Evolutionary conservation across 2,329 filamentous ascomycete species (phyloP), one percentile per base, ranked within the genome.

Genomic region (Alternaria gansuensis): DNA sequence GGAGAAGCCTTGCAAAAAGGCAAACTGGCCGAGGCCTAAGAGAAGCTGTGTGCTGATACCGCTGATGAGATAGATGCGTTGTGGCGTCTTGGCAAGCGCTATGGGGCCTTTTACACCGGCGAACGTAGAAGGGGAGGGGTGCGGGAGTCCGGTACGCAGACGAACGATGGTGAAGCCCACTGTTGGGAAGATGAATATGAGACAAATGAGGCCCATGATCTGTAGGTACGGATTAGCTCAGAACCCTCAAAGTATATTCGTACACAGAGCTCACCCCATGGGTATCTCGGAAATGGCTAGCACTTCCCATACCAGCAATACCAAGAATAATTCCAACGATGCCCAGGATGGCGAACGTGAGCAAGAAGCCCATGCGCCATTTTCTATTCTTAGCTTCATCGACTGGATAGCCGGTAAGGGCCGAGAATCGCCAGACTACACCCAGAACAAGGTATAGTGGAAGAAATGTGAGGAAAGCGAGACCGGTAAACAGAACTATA

Each of bases 371-470:
- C 9, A 68, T 40, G 0, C 71, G 61, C 70, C 70, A 73, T 50
- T 68, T 72, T 28, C 58, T 67, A 57, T 69, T 71, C 50, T 68
- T 69, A 2, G 39, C 31, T 44, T 70, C 66, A 26, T 70, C 55
- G 9, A 74, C 45, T 4, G 72, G 71, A 13, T 69, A 62, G 8
- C 66, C 65, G 23, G 67, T 59, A 13, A 74, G 46, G 4, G 68
- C 61, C 0, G 70, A 72, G 3, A 74, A 60, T 7, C 72, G 68
- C 62, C 62, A 67, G 10, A 68, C 60, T 17, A 69, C 69, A 2
- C 72, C 72, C 0, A 70, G 46, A 8, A 66, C 63, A 31, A 74
- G 55, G 34, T 74, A 74, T 5, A 68, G 48, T 2, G 72, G 72
- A 6, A 74, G 63, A 3, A 66, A 62, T n/a, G 64, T 59, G 23